Conservation (phyloP, 2,329 filamentous ascomycete species). For the Aspergillus uvarum region DNA sequence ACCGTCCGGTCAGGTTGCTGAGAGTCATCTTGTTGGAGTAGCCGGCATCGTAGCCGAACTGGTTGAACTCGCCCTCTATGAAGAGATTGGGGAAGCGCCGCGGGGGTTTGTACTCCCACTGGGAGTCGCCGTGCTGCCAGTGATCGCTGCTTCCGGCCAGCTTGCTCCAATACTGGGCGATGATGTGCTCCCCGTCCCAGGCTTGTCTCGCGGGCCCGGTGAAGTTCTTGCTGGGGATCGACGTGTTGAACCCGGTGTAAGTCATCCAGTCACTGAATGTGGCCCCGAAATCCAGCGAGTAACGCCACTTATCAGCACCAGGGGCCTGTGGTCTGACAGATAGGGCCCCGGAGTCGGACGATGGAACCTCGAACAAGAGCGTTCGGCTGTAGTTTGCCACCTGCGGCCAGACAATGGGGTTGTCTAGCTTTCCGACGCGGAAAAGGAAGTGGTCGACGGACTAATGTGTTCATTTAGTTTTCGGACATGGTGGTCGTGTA, state of each 20-base stretch:
- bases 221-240: slow-evolving; percentile 53
- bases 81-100: slow-evolving; percentile 62
- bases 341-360: slow-evolving; percentile 39
- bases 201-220: slow-evolving; percentile 54
- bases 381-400: slow-evolving; percentile 57
- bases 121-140: slow-evolving; percentile 58
- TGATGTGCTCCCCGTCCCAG: slow-evolving; percentile 62
- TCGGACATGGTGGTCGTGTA: not conserved
- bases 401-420: slow-evolving; percentile 59
- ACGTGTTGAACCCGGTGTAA: slow-evolving; percentile 53
- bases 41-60: slow-evolving; percentile 63
- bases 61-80: slow-evolving; percentile 61
- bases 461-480: not conserved
- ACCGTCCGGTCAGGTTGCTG: slow-evolving; percentile 46
- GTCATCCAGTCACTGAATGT: slow-evolving; percentile 58
- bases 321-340: slow-evolving; percentile 57
- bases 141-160: slow-evolving; percentile 59
- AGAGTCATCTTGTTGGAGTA: slow-evolving; percentile 51
- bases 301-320: slow-evolving; percentile 62
- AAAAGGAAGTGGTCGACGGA: slow-evolving; percentile 57
- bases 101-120: slow-evolving; percentile 35
- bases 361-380: slow-evolving; percentile 45
- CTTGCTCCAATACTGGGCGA: slow-evolving; percentile 62
- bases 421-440: slow-evolving; percentile 56
- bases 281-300: slow-evolving; percentile 60